Base-by-base conservation (phyloP, 371 early-diverging fungal genomes). In the Nematocida sp. region DNA sequence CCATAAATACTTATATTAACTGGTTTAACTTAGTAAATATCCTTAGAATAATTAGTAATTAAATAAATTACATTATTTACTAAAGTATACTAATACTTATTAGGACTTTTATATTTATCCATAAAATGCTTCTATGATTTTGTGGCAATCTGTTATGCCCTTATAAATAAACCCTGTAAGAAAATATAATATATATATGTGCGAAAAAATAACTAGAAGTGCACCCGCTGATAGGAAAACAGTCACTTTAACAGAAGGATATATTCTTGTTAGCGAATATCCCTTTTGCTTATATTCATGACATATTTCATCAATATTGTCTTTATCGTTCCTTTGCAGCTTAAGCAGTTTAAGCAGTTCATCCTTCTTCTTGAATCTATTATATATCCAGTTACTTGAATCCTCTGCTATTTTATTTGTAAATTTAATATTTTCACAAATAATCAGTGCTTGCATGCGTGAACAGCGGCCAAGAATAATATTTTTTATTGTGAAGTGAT, bases 321-420 rank as follows among this genome's bases (percentile, higher is more conserved):
- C 39, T 11, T 60, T 60, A 1, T 23, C 23, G 1, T 9, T 23
- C 23, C 60, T 60, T 33, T 50, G 52, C 3, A 50, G 7, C 23
- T 58, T 58, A 27, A 64, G 58, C 47, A 56, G 45, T 5, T 81
- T 57, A 47, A 82, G 80, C 23, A 46, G n/a, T 33, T 85, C 57
- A 52, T 85, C 85, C 66, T 83, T 85, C 20, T 62, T 52, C 56
- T 72, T 57, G 70, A 86, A 86, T 62, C 33, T 44, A 33, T 73
- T 78, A 39, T 67, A 71, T 3, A 86, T 27, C 71, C 80, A 86
- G 20, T 82, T 58, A 2, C 56, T 44, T 5, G 39, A 45, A 27
- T 66, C 57, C 50, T 62, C 66, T 33, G 50, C 23, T 46, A 83
- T 66, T 18, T 62, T 15, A 7, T 20, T 25, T 13, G 5, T 66